Evolutionary conservation across 2,329 filamentous ascomycete species (phyloP).

Genomic region (Cladophialophora exuberans): DNA sequence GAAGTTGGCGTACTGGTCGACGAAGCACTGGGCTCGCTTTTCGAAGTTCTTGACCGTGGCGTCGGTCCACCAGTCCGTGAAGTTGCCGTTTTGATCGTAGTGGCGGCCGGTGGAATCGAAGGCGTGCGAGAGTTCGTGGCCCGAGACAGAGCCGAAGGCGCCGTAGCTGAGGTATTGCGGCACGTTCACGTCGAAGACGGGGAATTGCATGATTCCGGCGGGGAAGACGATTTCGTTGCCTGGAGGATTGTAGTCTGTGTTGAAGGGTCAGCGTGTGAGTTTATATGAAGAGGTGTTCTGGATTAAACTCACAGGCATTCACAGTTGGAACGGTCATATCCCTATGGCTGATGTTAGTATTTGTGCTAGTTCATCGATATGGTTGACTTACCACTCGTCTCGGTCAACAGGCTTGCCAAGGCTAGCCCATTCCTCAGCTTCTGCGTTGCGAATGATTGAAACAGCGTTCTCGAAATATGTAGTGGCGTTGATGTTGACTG

Average conservation of each 20-base stretch:
- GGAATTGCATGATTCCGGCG: slow-evolving; percentile 70
- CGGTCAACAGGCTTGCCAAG: slow-evolving; percentile 64
- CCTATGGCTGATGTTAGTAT: too few relatives aligned
- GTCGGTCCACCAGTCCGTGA: slow-evolving; percentile 69
- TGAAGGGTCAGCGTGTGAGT: too few relatives aligned
- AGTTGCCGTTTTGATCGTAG: slow-evolving; percentile 67
- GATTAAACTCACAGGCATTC: slow-evolving; percentile 56
- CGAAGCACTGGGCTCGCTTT: slow-evolving; percentile 65
- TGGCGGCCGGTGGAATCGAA: slow-evolving; percentile 69
- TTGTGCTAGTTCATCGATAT: too few relatives aligned
- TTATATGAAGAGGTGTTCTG: neutral
- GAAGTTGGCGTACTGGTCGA: slow-evolving; percentile 68
- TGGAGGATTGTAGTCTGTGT: slow-evolving; percentile 56
- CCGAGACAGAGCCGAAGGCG: slow-evolving; percentile 68
- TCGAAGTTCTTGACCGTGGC: slow-evolving; percentile 62
- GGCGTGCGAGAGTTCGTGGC: slow-evolving; percentile 71
- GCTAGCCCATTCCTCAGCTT: slow-evolving; percentile 58
- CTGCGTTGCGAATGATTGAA: slow-evolving; percentile 53
- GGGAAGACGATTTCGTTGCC: slow-evolving; percentile 72
- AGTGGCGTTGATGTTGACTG: slow-evolving; percentile 54
- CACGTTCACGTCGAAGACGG: slow-evolving; percentile 65
- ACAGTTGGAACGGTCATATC: slow-evolving; percentile 63
- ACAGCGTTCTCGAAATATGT: slow-evolving; percentile 64
- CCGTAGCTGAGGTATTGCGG: slow-evolving; percentile 70
- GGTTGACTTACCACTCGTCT: slow-evolving; percentile 55